phyloP scores from a whole-genome alignment of 1,284 basidiomycete species.

The Moniliella sp. region DNA sequence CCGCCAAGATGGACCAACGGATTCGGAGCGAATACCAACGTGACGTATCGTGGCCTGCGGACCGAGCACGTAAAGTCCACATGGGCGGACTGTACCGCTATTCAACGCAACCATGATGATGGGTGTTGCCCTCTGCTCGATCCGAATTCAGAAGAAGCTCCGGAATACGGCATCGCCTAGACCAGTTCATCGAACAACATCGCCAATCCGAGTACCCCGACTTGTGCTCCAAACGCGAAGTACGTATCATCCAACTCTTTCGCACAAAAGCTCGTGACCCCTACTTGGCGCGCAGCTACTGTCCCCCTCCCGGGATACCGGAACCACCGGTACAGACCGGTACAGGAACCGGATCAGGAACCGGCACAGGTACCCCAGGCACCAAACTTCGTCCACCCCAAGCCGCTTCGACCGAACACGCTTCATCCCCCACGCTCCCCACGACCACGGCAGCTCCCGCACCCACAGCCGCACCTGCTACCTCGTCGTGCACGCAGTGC shows the following conservation, averaged over 20 bases:
- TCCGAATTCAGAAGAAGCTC: conserved; percentile 11
- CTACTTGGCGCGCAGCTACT: conserved; percentile 19
- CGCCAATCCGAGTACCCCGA: conserved; percentile 9
- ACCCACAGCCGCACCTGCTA: too few relatives aligned
- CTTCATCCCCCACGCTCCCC: too few relatives aligned
- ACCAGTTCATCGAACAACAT: conserved; percentile 25
- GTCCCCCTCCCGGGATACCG: conserved; percentile 3
- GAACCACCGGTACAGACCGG: neutral
- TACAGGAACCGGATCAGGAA: neutral
- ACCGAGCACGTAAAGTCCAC: conserved; percentile 14
- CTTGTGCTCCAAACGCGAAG: conserved; percentile 23
- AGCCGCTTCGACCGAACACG: conserved; percentile 4
- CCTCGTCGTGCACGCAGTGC: too few relatives aligned
- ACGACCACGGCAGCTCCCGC: too few relatives aligned
- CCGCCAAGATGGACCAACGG: conserved; percentile 15
- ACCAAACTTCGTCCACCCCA: neutral
- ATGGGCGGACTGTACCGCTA: conserved; percentile 27
- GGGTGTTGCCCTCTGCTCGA: conserved; percentile 27
- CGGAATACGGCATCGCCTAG: conserved; percentile 13
- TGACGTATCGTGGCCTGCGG: conserved; percentile 18
- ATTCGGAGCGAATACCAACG: conserved; percentile 19
- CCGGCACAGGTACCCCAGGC: conserved; percentile 2
- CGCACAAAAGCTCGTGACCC: conserved; percentile 19
- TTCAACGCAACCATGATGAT: conserved; percentile 19
- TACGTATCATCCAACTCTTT: conserved; percentile 28